Conservation (phyloP, 176 grass and related monocot species). For the Avena atlantica region DNA sequence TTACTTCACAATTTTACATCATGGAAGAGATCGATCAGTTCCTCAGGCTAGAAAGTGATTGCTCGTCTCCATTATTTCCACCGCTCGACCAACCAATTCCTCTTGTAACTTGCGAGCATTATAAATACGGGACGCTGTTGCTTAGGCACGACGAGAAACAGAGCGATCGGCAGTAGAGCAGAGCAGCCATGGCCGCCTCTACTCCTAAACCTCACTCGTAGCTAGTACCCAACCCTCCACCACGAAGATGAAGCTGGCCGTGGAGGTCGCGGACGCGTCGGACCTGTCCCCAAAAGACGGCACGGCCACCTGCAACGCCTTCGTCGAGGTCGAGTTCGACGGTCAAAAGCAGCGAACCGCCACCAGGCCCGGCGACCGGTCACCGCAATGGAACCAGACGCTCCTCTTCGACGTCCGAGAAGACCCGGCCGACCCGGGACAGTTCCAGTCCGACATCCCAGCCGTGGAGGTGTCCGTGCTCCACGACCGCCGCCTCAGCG, state of each 20-base stretch:
- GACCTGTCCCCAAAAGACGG: conserved; percentile 71
- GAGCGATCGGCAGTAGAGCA: not conserved
- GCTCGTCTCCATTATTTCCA: too few species aligned
- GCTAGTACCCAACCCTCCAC: not conserved
- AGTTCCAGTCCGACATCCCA: conserved; percentile 36
- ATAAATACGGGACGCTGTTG: not conserved
- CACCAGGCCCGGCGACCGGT: conserved; percentile 53
- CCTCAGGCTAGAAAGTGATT: too few species aligned
- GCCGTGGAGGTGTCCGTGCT: conserved; percentile 52
- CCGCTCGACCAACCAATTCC: too few species aligned
- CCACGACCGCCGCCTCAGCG: conserved; percentile 53
- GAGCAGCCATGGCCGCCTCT: not conserved
- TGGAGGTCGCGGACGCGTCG: conserved; percentile 73
- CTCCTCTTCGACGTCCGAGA: conserved; percentile 62
- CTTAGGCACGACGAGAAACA: not conserved
- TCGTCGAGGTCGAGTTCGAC: conserved; percentile 70
- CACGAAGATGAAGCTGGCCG: conserved; percentile 65
- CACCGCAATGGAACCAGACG: conserved; percentile 69
- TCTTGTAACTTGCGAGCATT: not conserved
- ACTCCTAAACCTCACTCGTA: not conserved
- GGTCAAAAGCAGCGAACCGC: conserved; percentile 67
- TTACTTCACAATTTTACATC: too few species aligned
- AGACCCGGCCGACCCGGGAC: conserved; percentile 9
- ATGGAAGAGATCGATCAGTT: too few species aligned
- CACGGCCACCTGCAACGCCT: conserved; percentile 58